A percentile compares a stretch with the other conserved stretches of the same genome.
These are phyloP conservation scores for Cicer judaicum DNA, from an alignment of 306 rosid species.

Conservation along the genomic window DNA sequence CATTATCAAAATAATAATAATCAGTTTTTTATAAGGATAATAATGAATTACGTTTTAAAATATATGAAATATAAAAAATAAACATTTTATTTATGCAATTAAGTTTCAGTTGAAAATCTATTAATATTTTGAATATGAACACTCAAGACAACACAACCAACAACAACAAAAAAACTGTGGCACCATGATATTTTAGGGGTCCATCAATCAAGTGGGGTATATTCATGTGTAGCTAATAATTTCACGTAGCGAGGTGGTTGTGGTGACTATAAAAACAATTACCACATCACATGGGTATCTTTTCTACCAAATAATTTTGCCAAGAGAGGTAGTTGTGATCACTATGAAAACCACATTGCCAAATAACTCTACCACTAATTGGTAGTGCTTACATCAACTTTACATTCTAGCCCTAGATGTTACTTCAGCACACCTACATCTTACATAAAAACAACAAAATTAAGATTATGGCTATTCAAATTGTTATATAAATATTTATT, in stretches of 20 bases:
- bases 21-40: too few relatives aligned
- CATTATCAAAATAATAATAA: too few relatives aligned
- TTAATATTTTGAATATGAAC: too few relatives aligned
- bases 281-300: constrained; percentile 24
- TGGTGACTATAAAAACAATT: constrained; percentile 22
- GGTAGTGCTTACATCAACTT: background rate
- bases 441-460: background rate
- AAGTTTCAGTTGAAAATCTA: too few relatives aligned
- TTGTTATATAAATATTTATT: background rate
- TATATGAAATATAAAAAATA: too few relatives aligned
- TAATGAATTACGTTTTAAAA: too few relatives aligned
- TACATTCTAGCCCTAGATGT: background rate
- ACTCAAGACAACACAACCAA: too few relatives aligned
- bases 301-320: constrained; percentile 10
- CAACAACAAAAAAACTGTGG: too few relatives aligned
- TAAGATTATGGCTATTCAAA: background rate
- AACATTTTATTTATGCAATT: too few relatives aligned
- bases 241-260: background rate
- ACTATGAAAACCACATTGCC: constrained; percentile 7
- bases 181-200: background rate
- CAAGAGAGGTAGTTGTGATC: constrained; percentile 7
- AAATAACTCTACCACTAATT: background rate
- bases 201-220: background rate
- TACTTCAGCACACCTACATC: constrained; percentile 8
- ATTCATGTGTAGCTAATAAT: background rate